phyloP scores from a whole-genome alignment of 1,284 basidiomycete genomes.

The Schizophyllum commune region DNA sequence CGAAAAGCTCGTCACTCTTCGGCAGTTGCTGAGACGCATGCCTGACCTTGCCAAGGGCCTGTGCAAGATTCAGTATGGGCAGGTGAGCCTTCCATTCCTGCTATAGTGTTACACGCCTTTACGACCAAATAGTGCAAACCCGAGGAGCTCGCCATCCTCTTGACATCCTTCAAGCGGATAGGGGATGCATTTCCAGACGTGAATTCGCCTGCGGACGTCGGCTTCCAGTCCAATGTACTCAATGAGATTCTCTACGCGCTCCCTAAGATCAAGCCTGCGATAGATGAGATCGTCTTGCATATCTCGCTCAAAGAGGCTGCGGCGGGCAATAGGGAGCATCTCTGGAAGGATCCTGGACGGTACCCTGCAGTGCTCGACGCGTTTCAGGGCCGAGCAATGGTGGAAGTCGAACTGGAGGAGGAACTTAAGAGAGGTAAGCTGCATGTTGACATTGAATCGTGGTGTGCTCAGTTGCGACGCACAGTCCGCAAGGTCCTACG shows the following conservation, averaged over 20 bases:
- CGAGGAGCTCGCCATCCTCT: slow-evolving; percentile 72
- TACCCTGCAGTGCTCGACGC: not conserved
- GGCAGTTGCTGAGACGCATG: slow-evolving; percentile 63
- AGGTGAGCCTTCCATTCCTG: slow-evolving; percentile 34
- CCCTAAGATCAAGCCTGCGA: slow-evolving; percentile 52
- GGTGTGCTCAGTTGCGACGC: slow-evolving; percentile 4
- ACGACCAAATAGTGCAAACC: slow-evolving; percentile 75
- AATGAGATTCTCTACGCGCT: slow-evolving; percentile 67
- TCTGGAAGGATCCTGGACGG: slow-evolving; percentile 59
- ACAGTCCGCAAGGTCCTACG: slow-evolving; percentile 69
- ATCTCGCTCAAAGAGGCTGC: slow-evolving; percentile 62
- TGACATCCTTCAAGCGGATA: slow-evolving; percentile 73
- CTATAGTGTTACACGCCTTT: not conserved
- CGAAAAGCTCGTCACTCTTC: slow-evolving; percentile 55
- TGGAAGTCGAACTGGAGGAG: slow-evolving; percentile 68
- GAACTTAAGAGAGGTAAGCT: slow-evolving; percentile 64
- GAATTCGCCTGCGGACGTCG: slow-evolving; percentile 34
- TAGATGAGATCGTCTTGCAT: slow-evolving; percentile 49
- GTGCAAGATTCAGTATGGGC: slow-evolving; percentile 84
- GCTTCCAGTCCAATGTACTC: slow-evolving; percentile 60
- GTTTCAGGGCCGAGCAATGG: slow-evolving; percentile 44
- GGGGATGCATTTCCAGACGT: slow-evolving; percentile 57
- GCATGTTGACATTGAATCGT: not conserved
- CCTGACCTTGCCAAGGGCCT: slow-evolving; percentile 90
- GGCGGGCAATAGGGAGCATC: slow-evolving; percentile 59